Evolutionary conservation across 768 basidiomycete species (phyloP), one percentile per base, ranked within the genome.

Genomic region (Mycena maculata): DNA sequence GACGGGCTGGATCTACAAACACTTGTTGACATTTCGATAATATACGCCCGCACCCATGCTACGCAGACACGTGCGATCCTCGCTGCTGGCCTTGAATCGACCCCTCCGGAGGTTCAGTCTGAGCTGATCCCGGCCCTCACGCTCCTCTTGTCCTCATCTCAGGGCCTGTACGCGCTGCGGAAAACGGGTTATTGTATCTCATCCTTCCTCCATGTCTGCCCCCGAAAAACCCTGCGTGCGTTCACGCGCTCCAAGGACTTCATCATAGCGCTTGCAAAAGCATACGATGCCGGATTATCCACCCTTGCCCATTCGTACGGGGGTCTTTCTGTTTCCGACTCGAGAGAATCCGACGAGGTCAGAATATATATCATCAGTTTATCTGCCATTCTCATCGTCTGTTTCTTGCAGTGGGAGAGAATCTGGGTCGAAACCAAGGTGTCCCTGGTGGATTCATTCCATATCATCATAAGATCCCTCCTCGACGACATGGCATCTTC

Each of bases 381-480:
- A 28, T 22, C 41, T 5, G 3, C 11, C 18, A 13, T 15, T 41
- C 38, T 56, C 4, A 44, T 56, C 41, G 5, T 59, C 42, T 3
- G 11, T 16, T 36, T 42, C 48, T 30, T 27, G 33, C 27, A 92
- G 55, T 94, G 92, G 92, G 88, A 91, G 68, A 81, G 80, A 16
- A 82, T 91, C 49, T 92, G 90, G 86, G 80, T 93, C 8, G 85
- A 89, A 62, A 89, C 90, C 2, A 94, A 94, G 78, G 88, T 91
- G 10, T 86, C 87, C 23, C 78, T 93, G 27, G 77, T 94, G 22
- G 92, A 94, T 68, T 74, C 84, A 4, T 91, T 92, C 76, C 91
- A 93, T 68, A 74, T 88, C 53, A 72, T 92, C 33, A 64, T 92
- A 54, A 78, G 77, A 33, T 78, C 82, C 5, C 78, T 90, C 54